Conservation (phyloP, 768 basidiomycete species). For the Lepiota venenata region DNA sequence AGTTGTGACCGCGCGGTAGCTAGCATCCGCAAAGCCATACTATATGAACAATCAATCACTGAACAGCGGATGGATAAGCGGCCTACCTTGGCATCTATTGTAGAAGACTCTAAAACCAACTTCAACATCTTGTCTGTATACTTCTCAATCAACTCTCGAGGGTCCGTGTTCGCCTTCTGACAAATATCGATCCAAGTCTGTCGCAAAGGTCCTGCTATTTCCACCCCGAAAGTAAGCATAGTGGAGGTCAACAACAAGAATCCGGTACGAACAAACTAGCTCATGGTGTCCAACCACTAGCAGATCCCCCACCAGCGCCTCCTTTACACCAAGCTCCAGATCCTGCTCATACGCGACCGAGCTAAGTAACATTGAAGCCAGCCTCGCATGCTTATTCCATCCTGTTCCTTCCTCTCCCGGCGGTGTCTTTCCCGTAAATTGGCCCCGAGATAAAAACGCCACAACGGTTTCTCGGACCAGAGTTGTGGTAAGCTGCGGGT, state of each 20-base stretch:
- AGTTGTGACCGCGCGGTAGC: slow-evolving; percentile 71
- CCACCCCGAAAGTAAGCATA: not conserved
- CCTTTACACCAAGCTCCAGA: slow-evolving; percentile 35
- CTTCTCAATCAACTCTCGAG: slow-evolving; percentile 51
- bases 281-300: slow-evolving; percentile 76
- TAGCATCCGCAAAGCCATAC: slow-evolving; percentile 60
- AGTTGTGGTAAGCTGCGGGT: slow-evolving; percentile 46
- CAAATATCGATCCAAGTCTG: slow-evolving; percentile 84
- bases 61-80: not conserved
- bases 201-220: slow-evolving; percentile 43
- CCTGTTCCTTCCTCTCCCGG: slow-evolving; percentile 24
- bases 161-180: slow-evolving; percentile 66
- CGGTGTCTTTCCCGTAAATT: slow-evolving; percentile 19
- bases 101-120: slow-evolving; percentile 45
- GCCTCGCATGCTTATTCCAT: slow-evolving; percentile 48
- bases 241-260: not conserved
- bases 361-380: slow-evolving; percentile 52
- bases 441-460: slow-evolving; percentile 39
- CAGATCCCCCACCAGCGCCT: slow-evolving; percentile 47
- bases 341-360: slow-evolving; percentile 44
- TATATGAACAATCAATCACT: slow-evolving; percentile 16
- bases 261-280: slow-evolving; percentile 45
- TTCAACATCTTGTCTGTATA: slow-evolving; percentile 48
- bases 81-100: slow-evolving; percentile 44
- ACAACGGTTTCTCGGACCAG: slow-evolving; percentile 62